Conservation (phyloP, 2,329 filamentous ascomycete genomes). For the Pseudogymnoascus sp. region DNA sequence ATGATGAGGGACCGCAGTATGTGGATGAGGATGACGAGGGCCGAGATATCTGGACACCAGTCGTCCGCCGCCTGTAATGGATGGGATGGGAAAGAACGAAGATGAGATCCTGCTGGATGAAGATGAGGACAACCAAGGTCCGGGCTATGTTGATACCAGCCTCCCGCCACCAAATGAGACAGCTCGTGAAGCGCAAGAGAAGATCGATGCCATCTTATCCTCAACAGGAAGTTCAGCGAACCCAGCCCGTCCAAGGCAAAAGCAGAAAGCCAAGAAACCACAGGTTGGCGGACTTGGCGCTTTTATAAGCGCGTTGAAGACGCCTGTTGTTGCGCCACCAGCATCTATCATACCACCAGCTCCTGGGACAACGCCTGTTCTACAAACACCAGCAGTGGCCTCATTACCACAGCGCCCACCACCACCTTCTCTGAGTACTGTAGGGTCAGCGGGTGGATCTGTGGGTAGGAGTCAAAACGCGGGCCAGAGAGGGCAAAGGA, state of each 20-base stretch:
- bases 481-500: constrained; percentile 30
- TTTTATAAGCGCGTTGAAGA: not conserved
- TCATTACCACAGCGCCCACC: constrained; percentile 4
- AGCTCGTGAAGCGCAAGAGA: constrained; percentile 19
- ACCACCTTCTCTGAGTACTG: not conserved
- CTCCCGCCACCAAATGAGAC: constrained; percentile 13
- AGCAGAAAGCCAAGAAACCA: not conserved
- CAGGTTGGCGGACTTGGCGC: not conserved
- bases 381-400: not conserved
- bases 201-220: constrained; percentile 23
- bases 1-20: constrained; percentile 11
- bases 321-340: not conserved
- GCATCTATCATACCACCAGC: not conserved
- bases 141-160: constrained; percentile 9
- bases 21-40: constrained; percentile 12
- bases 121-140: constrained; percentile 27
- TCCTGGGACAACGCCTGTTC: not conserved
- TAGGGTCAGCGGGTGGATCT: not conserved
- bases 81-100: constrained; percentile 25
- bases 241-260: not conserved
- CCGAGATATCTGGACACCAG: constrained; percentile 21
- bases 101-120: constrained; percentile 39
- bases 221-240: not conserved
- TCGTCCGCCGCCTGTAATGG: constrained; percentile 20
- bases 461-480: constrained; percentile 8